Conservation (phyloP, 148 eudicot genomes). For the Euryodendron excelsum region DNA sequence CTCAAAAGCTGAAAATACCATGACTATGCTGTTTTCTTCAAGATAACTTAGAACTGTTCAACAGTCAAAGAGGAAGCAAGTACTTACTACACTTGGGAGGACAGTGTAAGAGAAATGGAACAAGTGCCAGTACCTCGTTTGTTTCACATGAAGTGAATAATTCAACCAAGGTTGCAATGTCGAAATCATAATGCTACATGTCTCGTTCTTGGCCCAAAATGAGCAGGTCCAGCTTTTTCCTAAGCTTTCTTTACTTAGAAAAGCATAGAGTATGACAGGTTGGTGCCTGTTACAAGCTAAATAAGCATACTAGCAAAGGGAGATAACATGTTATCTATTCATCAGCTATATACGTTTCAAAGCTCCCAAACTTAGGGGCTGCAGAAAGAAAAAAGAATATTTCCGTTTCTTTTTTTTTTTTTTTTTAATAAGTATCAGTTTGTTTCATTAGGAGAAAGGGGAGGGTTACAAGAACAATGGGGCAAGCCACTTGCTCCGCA, state of each 20-base stretch:
- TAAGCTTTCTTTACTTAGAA: background rate
- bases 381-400: too few species aligned
- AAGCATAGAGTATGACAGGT: background rate
- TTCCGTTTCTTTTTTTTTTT: too few species aligned
- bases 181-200: background rate
- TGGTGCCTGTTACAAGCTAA: too few species aligned
- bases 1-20: slow-evolving; percentile 1
- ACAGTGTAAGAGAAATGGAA: background rate
- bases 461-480: too few species aligned
- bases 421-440: too few species aligned
- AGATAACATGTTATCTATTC: too few species aligned
- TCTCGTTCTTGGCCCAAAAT: background rate
- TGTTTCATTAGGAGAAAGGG: too few species aligned
- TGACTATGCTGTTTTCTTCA: background rate
- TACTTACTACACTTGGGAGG: slow-evolving; percentile 1
- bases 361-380: background rate
- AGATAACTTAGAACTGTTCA: background rate
- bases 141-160: background rate
- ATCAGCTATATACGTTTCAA: background rate
- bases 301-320: too few species aligned
- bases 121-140: background rate
- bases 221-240: background rate
- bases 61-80: slow-evolving; percentile 3
- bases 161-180: background rate
- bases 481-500: too few species aligned